phyloP scores from a whole-genome alignment of 2,329 filamentous ascomycete genomes.

The Trichoderma afroharzianum region DNA sequence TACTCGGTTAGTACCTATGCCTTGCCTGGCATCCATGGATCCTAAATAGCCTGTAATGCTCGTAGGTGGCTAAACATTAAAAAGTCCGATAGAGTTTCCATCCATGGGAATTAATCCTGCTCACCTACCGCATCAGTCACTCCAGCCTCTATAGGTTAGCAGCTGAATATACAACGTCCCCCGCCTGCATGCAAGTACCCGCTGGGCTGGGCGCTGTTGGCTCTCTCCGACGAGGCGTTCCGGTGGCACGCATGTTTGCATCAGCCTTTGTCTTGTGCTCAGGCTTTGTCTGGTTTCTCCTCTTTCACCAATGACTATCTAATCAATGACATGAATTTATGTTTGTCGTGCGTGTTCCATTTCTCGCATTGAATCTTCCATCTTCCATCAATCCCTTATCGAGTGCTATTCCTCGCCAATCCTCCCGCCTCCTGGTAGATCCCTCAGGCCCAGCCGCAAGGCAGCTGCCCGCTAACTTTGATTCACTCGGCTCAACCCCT shows the following conservation, averaged over 20 bases:
- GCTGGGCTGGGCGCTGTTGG: background rate
- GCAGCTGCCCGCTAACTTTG: conserved; percentile 1
- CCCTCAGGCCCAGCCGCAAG: background rate
- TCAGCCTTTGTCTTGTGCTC: background rate
- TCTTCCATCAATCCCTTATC: background rate
- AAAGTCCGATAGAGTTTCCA: background rate
- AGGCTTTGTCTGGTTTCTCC: background rate
- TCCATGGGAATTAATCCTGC: background rate
- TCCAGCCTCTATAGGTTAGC: background rate
- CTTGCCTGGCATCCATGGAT: too few relatives aligned
- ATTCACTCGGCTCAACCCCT: conserved; percentile 12
- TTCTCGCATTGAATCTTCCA: background rate
- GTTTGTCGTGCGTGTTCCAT: background rate
- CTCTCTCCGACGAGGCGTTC: background rate
- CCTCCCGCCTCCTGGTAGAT: background rate
- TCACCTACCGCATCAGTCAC: background rate
- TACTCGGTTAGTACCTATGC: too few relatives aligned
- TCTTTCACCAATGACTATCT: background rate
- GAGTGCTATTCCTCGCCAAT: background rate
- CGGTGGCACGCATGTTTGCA: background rate
- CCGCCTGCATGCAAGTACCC: conserved; percentile 8
- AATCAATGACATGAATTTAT: background rate
- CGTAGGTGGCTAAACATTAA: background rate
- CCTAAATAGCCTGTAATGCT: background rate
- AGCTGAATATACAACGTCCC: background rate